A percentile compares a stretch with the other conserved stretches of the same genome.
phyloP scores from a whole-genome alignment of 805 yeast species.

The Geotrichum ghanense region DNA sequence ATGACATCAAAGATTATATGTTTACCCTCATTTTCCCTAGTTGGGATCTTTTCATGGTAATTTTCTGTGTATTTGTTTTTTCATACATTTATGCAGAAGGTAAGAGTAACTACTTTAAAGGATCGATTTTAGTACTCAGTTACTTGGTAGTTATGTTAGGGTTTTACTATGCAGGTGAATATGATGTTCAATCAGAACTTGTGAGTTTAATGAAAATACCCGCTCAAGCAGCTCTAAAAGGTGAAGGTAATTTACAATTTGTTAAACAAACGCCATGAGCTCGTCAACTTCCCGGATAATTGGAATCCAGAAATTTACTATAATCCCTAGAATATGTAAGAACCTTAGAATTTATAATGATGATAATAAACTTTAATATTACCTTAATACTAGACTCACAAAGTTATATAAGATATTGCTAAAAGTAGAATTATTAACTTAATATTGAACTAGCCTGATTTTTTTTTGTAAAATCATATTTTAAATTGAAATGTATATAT shows the following conservation, averaged over 20 bases:
- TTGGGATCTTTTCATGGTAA: slow-evolving; percentile 86
- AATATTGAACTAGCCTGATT: too few relatives aligned
- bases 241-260: not conserved
- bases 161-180: slow-evolving; percentile 49
- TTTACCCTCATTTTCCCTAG: slow-evolving; percentile 85
- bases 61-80: slow-evolving; percentile 78
- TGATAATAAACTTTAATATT: too few relatives aligned
- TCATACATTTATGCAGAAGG: slow-evolving; percentile 96
- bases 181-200: slow-evolving; percentile 8
- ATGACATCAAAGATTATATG: slow-evolving; percentile 20
- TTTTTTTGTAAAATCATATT: too few relatives aligned
- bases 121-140: slow-evolving; percentile 71
- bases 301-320: too few relatives aligned
- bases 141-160: slow-evolving; percentile 71
- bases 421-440: too few relatives aligned
- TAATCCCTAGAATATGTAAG: too few relatives aligned
- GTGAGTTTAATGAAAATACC: slow-evolving; percentile 8
- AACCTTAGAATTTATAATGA: too few relatives aligned
- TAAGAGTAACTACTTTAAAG: slow-evolving; percentile 90
- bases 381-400: too few relatives aligned
- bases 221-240: not conserved
- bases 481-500: too few relatives aligned
- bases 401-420: too few relatives aligned
- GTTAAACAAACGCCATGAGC: not conserved
- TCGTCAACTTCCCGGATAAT: too few relatives aligned